Evolutionary conservation across 352 stramenopile genomes (phyloP).

Genomic region (Phytophthora tentaculata): DNA sequence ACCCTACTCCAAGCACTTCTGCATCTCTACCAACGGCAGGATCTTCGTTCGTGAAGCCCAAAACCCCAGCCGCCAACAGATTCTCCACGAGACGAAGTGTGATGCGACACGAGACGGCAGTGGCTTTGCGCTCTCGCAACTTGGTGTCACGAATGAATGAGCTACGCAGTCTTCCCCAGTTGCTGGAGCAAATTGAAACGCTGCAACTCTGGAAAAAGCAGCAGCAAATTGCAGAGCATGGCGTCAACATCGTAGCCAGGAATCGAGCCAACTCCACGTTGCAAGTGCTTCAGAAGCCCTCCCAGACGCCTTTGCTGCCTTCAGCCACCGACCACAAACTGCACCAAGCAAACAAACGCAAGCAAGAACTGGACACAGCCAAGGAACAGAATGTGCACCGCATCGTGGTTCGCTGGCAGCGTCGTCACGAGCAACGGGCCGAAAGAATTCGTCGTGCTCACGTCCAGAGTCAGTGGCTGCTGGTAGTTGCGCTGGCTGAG

Average conservation of each 20-base stretch:
- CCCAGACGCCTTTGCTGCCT: constrained; percentile 61
- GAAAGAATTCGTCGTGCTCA: constrained; percentile 42
- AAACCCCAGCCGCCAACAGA: constrained; percentile 6
- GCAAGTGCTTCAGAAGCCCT: constrained; percentile 53
- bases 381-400: constrained; percentile 45
- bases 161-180: constrained; percentile 55
- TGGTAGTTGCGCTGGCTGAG: constrained; percentile 49
- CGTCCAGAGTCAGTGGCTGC: constrained; percentile 63
- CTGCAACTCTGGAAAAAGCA: constrained; percentile 44
- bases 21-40: constrained; percentile 14
- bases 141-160: constrained; percentile 63
- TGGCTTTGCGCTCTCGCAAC: constrained; percentile 58
- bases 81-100: constrained; percentile 55
- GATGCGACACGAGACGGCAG: constrained; percentile 56
- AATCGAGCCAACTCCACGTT: constrained; percentile 49
- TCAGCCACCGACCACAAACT: constrained; percentile 60
- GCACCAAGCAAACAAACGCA: constrained; percentile 53
- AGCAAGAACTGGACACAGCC: constrained; percentile 53
- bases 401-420: constrained; percentile 63
- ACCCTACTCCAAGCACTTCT: constrained; percentile 17
- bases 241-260: constrained; percentile 53
- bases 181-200: constrained; percentile 56
- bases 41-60: constrained; percentile 7
- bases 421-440: constrained; percentile 42
- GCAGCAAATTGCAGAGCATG: constrained; percentile 48